phyloP scores from a whole-genome alignment of 495 filamentous ascomycete genomes.

The Apiosordaria backusii region DNA sequence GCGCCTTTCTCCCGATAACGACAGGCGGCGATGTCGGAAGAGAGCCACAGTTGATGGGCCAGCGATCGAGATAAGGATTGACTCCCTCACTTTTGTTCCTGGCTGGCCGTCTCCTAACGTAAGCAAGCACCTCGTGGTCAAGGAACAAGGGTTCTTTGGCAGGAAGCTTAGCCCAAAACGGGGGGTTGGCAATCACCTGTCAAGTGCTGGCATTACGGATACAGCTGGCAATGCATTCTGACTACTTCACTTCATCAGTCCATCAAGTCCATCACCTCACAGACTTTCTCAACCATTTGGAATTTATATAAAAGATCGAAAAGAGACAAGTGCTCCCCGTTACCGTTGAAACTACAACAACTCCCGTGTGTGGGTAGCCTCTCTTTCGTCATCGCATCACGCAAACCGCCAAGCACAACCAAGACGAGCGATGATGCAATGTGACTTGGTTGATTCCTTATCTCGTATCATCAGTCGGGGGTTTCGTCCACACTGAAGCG shows the following conservation, averaged over 20 bases:
- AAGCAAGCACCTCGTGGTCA: conserved; percentile 18
- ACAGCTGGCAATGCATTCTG: background rate
- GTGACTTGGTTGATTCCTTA: background rate
- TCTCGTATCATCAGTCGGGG: background rate
- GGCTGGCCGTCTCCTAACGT: conserved; percentile 5
- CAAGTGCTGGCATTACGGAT: background rate
- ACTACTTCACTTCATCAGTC: background rate
- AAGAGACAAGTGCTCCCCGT: background rate
- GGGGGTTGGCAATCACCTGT: background rate
- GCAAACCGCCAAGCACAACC: background rate
- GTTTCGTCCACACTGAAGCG: too few species aligned
- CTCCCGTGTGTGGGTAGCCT: background rate
- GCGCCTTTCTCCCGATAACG: background rate
- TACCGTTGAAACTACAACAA: background rate
- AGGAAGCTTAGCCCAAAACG: background rate
- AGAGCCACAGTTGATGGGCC: background rate
- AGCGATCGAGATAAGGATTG: conserved; percentile 14
- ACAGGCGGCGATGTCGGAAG: conserved; percentile 27
- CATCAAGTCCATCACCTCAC: background rate
- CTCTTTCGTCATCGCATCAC: background rate
- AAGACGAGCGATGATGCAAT: conserved; percentile 3
- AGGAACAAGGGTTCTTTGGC: conserved; percentile 5
- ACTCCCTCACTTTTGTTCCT: background rate
- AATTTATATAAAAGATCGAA: too few species aligned
- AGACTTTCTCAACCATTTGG: background rate